Conservation (phyloP, 73 alveolate species). For the Paramecium sexaurelia region DNA sequence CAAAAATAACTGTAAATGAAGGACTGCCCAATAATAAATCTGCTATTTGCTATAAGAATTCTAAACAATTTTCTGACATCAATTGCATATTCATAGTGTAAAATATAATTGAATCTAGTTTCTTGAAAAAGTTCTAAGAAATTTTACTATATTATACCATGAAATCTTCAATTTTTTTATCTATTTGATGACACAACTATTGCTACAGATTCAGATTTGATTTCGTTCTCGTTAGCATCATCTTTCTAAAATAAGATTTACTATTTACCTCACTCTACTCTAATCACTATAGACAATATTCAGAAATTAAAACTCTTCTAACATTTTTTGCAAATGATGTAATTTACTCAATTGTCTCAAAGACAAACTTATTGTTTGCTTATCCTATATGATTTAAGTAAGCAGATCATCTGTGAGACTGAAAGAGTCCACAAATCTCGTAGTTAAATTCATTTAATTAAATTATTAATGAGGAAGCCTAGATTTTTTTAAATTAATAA, state of each 20-base stretch:
- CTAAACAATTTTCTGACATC: not conserved
- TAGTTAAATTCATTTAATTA: not conserved
- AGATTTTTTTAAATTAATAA: not conserved
- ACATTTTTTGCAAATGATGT: slow-evolving; percentile 35
- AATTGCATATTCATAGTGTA: not conserved
- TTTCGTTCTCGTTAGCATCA: slow-evolving; percentile 1
- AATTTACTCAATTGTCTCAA: slow-evolving; percentile 4
- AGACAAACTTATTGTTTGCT: slow-evolving; percentile 8
- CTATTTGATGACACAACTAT: slow-evolving; percentile 3
- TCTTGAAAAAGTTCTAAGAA: not conserved
- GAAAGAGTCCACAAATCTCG: slow-evolving; percentile 30
- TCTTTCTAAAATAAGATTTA: not conserved
- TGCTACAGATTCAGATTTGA: slow-evolving; percentile 7
- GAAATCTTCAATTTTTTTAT: not conserved
- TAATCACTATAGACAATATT: slow-evolving; percentile 31
- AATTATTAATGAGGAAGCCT: not conserved
- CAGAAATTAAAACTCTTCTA: slow-evolving; percentile 45
- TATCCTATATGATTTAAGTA: slow-evolving; percentile 23
- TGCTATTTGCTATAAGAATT: not conserved
- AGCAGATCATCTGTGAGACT: slow-evolving; percentile 35
- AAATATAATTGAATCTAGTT: not conserved
- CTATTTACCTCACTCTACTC: slow-evolving; percentile 27
- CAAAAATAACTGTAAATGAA: not conserved
- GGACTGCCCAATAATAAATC: not conserved
- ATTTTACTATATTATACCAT: not conserved